Evolutionary conservation across 345 rosid genomes (phyloP).

Genomic region (Citrus hindsii): DNA sequence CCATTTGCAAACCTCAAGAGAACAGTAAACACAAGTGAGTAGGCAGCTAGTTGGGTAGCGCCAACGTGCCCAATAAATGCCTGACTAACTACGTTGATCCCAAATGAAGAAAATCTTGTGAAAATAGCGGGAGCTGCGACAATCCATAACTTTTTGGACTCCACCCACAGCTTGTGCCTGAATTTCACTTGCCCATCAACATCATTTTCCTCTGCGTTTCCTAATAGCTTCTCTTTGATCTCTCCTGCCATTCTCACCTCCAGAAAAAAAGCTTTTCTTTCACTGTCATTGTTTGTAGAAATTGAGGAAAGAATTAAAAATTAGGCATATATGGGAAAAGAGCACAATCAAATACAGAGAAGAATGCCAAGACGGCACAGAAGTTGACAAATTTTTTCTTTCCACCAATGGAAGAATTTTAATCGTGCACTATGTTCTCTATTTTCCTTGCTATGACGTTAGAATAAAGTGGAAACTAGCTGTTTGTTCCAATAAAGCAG

Average conservation of each 20-base stretch:
- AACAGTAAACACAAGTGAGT: conserved; percentile 56
- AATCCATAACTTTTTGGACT: conserved; percentile 62
- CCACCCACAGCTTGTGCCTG: conserved; percentile 45
- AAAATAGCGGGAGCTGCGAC: conserved; percentile 80
- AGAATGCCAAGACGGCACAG: not conserved
- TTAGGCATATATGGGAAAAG: not conserved
- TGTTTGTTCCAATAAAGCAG: not conserved
- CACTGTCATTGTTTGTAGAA: not conserved
- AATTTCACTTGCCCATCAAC: conserved; percentile 19
- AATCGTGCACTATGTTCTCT: not conserved
- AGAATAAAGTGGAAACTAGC: no score
- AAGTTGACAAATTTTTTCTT: not conserved
- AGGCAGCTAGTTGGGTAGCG: conserved; percentile 62
- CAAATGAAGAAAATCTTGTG: conserved; percentile 62
- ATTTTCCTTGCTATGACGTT: not conserved
- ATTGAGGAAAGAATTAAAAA: not conserved
- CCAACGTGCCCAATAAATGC: conserved; percentile 77
- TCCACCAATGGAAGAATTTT: not conserved
- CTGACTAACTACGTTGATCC: conserved; percentile 49
- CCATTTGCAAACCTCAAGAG: conserved; percentile 67
- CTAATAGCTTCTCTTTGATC: conserved; percentile 25
- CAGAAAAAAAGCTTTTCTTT: not conserved
- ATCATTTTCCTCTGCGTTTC: not conserved
- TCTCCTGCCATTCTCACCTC: conserved; percentile 25
- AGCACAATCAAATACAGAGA: not conserved